Base-by-base conservation (phyloP, 805 yeast species). In the Candida michaelii region DNA sequence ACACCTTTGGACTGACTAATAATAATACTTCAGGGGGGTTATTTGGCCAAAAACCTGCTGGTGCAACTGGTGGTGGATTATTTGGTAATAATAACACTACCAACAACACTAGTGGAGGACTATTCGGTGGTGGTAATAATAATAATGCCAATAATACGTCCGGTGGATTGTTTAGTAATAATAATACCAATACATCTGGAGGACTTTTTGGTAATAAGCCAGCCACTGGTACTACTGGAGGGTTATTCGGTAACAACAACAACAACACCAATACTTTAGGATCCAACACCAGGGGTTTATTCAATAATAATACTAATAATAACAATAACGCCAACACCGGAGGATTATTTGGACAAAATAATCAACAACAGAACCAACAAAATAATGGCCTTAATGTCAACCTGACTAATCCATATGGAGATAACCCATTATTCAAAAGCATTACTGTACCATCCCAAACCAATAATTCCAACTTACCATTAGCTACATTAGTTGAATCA, bases 321-420 rank as follows among this genome's bases (percentile, higher is more conserved):
- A 41, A 30, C 23, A 49, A 51, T 24, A 43, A 42, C 27, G 17
- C 42, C 12, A 39, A 40, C 27, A 35, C 40, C 4, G 43, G 48
- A 14, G 47, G 49, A 27, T 55, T 59, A 39, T 67, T 69, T 6
- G 53, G 54, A 39, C 49, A 36, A 31, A 52, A 43, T 40, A 55
- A 53, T 24, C 52, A 57, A 47, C 46, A 52, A 55, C 21, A 17
- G 5, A 34, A 13, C 13, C 60, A 53, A 29, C 55, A 47, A 27
- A 57, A 49, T 9, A 36, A 21, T 19, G 50, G 62, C 16, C 48
- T 62, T 36, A 66, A 57, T 44, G 59, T 68, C 40, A 58, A 51
- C 36, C 52, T 67, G 2, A 65, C 60, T 41, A 65, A 84, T 57
- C 96, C 97, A 33, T 90, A 87, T 58, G 95, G 96, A 1, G 74